Evolutionary conservation across 108 stramenopile genomes (phyloP), one percentile per base, ranked within the genome.

Genomic region (Discostella stelligeroides): DNA sequence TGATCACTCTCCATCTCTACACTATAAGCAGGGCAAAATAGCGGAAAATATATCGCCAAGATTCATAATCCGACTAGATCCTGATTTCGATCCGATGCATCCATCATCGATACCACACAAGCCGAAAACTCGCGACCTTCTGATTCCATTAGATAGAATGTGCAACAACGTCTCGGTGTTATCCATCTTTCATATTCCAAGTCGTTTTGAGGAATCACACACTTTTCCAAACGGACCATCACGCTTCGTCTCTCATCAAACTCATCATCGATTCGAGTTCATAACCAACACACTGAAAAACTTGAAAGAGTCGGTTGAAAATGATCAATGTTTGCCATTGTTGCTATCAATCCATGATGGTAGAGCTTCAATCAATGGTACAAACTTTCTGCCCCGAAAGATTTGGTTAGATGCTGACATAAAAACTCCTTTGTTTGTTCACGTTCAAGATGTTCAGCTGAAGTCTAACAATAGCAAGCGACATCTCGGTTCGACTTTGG

Each of bases 31-130:
- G 17, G 15, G 48, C 48, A 1, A 49, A 17, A 49, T 18, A 18
- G n/a, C n/a, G n/a, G n/a, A n/a, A n/a, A n/a, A 4, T 6, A 49
- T 49, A 23, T 23, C 48, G 23, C 48, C 3, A 0, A 45, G 38
- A 11, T 64, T 20, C 42, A 38, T 29, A 9, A 57, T 73, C 53
- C 40, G 72, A 13, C 40, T 73, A 39, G 72, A 73, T 27, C 72
- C 72, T 43, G 72, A 73, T 24, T 55, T 73, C 30, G 62, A 53
- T 23, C 17, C 63, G 45, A 8, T 11, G 27, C 5, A 11, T 43
- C n/a, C 13, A 39, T 0, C 37, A 40, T 37, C 37, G 37, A 4
- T 28, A 20, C 13, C 1, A 37, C 4, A 41, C 10, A 55, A 40
- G 40, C 41, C 38, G 3, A 56, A 0, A 39, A 11, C 29, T 38